Base-by-base conservation (phyloP, 495 filamentous ascomycete species). In the Astrocystis sublimbata region DNA sequence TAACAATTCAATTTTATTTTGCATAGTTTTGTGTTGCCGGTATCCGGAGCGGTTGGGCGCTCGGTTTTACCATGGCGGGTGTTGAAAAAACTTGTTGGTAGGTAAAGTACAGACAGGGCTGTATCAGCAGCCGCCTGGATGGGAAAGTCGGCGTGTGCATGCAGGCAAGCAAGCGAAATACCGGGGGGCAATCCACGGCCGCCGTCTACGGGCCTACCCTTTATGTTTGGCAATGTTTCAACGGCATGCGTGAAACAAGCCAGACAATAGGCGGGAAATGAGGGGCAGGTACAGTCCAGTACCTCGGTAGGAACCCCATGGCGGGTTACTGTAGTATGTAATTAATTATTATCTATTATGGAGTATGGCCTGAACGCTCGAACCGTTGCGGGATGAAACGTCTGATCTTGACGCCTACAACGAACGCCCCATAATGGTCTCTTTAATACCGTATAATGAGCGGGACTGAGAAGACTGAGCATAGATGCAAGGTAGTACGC, bases 71-170 rank as follows among this genome's bases (percentile, higher is more conserved):
- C n/a, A n/a, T n/a, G n/a, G n/a, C n/a, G n/a, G n/a, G n/a, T n/a
- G n/a, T n/a, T n/a, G n/a, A n/a, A n/a, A n/a, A n/a, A n/a, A n/a
- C n/a, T n/a, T n/a, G n/a, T n/a, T n/a, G n/a, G n/a, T n/a, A n/a
- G n/a, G n/a, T n/a, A n/a, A n/a, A n/a, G n/a, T n/a, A n/a, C n/a
- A n/a, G n/a, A n/a, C n/a, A n/a, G n/a, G n/a, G n/a, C 26, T 7
- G 51, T 54, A 21, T 54, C 51, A 54, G 19, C 51, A 54, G 51
- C 51, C 51, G 51, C 51, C 30, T 9, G 24, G 30, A 54, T 24
- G 51, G 51, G 33, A n/a, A 4, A n/a, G 9, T 7, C 1, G 23
- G 30, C 19, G 19, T 19, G 26, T 38, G 30, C 19, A 31, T 19
- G 26, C 49, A 54, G 36, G 51, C 33, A 40, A 13, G 21, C 40